These are phyloP conservation scores for Fusarium continuum DNA, from an alignment of 2,329 filamentous ascomycete genomes.

Conservation along the genomic window DNA sequence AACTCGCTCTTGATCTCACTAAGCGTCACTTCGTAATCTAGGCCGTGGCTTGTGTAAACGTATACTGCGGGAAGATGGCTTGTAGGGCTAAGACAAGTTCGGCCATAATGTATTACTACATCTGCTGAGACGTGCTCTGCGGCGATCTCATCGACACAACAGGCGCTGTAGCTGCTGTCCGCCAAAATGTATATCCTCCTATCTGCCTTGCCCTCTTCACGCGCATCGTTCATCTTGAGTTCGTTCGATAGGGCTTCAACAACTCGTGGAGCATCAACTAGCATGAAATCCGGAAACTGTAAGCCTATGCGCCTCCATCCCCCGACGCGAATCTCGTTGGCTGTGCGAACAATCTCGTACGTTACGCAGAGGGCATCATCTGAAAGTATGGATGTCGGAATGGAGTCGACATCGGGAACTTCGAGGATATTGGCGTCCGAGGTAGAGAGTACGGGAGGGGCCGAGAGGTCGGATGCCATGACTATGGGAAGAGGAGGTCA, in stretches of 20 bases:
- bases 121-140: conserved; percentile 93
- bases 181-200: conserved; percentile 80
- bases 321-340: conserved; percentile 75
- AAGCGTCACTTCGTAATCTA: conserved; percentile 68
- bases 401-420: conserved; percentile 54
- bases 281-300: conserved; percentile 96
- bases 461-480: conserved; percentile 60
- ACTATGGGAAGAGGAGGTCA: background rate
- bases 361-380: conserved; percentile 77
- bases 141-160: conserved; percentile 96
- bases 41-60: conserved; percentile 79
- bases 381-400: conserved; percentile 48
- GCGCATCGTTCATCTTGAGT: conserved; percentile 28
- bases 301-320: conserved; percentile 82
- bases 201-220: conserved; percentile 9
- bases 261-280: conserved; percentile 84
- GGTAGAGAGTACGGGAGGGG: conserved; percentile 70
- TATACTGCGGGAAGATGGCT: conserved; percentile 88
- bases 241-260: conserved; percentile 63
- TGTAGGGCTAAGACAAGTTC: conserved; percentile 91
- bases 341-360: conserved; percentile 87
- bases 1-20: conserved; percentile 75
- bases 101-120: conserved; percentile 92
- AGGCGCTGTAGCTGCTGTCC: conserved; percentile 96
- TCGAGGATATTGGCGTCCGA: conserved; percentile 69